These are phyloP conservation scores for Actinidia arguta DNA, from an alignment of 179 eudicot genomes.

Conservation along the genomic window DNA sequence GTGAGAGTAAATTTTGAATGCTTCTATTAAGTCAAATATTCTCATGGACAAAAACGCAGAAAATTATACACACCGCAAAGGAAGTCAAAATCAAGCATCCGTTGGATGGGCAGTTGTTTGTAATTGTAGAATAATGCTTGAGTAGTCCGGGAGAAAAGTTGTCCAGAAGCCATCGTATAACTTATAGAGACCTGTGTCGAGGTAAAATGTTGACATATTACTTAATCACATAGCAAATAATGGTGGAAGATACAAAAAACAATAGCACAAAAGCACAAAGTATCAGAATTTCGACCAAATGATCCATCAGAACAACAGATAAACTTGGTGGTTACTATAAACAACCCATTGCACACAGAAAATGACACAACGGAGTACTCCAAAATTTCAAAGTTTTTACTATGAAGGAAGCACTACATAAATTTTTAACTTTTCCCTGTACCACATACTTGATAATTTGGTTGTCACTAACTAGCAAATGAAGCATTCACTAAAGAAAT, in stretches of 20 bases:
- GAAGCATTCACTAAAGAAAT: background rate
- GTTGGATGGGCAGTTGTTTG: conserved; percentile 96
- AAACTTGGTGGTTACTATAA: background rate
- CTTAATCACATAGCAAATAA: background rate
- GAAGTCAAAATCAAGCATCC: conserved; percentile 99
- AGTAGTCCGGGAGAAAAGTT: conserved; percentile 89
- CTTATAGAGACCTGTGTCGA: conserved; percentile 43
- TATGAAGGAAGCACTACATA: background rate
- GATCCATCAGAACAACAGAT: background rate
- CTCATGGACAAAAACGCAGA: background rate
- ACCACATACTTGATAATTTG: background rate
- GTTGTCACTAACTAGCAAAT: background rate
- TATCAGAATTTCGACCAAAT: background rate
- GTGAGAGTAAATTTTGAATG: background rate
- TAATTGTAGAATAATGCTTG: conserved; percentile 97
- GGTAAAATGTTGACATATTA: background rate
- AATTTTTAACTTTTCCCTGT: background rate
- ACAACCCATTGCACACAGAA: no score
- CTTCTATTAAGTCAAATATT: no score
- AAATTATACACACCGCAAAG: conserved; percentile 74
- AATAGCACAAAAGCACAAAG: background rate
- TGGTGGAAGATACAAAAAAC: background rate
- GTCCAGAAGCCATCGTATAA: conserved; percentile 89
- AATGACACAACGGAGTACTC: background rate
- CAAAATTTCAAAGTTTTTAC: background rate